Percentiles rank a stretch among this genome's conserved stretches.
phyloP scores from a whole-genome alignment of 2,329 filamentous ascomycete species.

The Lachnum nothofagi region DNA sequence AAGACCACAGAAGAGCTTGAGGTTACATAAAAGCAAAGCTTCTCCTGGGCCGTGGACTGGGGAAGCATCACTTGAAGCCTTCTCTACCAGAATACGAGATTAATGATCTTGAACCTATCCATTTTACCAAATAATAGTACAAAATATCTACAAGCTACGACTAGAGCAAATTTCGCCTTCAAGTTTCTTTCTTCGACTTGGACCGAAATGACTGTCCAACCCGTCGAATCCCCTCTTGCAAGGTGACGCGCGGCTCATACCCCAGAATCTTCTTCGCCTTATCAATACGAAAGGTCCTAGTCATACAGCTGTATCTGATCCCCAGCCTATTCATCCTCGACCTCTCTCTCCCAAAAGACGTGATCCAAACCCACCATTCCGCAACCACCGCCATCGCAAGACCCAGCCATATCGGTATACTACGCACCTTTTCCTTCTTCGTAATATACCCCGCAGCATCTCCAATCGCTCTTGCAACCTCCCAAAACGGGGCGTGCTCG shows the following conservation, averaged over 20 bases:
- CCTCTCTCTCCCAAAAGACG: slow-evolving; percentile 14
- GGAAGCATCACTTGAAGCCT: too few species aligned
- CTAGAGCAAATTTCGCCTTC: too few species aligned
- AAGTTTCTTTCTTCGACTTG: neutral
- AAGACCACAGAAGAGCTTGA: too few species aligned
- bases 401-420: slow-evolving; percentile 8
- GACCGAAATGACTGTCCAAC: neutral
- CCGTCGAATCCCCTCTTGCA: slow-evolving; percentile 51
- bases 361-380: slow-evolving; percentile 17
- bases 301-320: slow-evolving; percentile 62
- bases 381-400: slow-evolving; percentile 10
- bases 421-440: slow-evolving; percentile 4
- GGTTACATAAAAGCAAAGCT: too few species aligned
- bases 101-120: too few species aligned
- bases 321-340: slow-evolving; percentile 6
- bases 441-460: slow-evolving; percentile 7
- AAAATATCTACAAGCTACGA: too few species aligned
- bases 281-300: slow-evolving; percentile 66
- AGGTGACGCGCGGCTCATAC: slow-evolving; percentile 59
- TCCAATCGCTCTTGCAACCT: slow-evolving; percentile 11
- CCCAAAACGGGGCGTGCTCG: slow-evolving; percentile 16
- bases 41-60: too few species aligned
- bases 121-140: too few species aligned
- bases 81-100: too few species aligned
- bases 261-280: slow-evolving; percentile 66